Percentiles rank a stretch among this genome's conserved stretches.
Evolutionary conservation across 148 eudicot species (phyloP).

Genomic region (Gaultheria prostrata): DNA sequence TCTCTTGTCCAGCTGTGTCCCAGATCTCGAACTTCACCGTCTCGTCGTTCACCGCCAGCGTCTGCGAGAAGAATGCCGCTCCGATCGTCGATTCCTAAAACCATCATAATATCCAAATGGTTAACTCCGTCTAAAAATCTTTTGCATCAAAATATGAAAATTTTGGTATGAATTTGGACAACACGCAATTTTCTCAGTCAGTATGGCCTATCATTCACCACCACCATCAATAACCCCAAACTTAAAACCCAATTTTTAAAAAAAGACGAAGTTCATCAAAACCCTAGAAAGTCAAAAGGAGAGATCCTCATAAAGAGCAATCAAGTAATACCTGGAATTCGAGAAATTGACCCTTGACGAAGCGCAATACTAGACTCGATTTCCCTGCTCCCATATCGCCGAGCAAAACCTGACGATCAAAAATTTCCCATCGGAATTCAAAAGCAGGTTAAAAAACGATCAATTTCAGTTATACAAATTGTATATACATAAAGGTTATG

Average conservation of each 20-base stretch:
- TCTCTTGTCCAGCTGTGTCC: constrained; percentile 97
- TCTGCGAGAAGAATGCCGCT: constrained; percentile 95
- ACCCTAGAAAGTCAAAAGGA: background rate
- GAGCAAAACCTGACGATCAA: constrained; percentile 60
- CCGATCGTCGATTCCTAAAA: constrained; percentile 94
- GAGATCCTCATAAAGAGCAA: background rate
- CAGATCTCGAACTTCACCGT: constrained; percentile 97
- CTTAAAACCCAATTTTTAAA: background rate
- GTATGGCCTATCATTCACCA: background rate
- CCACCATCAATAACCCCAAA: constrained; percentile 6
- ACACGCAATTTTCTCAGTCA: background rate
- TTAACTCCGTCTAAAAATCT: background rate
- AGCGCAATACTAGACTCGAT: constrained; percentile 92
- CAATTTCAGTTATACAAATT: background rate
- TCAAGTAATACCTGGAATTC: constrained; percentile 68
- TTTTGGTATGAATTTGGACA: background rate
- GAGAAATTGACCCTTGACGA: constrained; percentile 94
- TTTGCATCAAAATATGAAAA: background rate
- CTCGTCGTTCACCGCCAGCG: constrained; percentile 80
- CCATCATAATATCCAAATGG: constrained; percentile 1
- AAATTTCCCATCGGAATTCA: background rate
- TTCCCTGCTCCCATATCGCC: constrained; percentile 99
- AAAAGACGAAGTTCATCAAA: background rate
- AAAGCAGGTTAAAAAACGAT: background rate
- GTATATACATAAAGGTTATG: background rate